Evolutionary conservation across 176 grass and related monocot species (phyloP), one percentile per base, ranked within the genome.

Genomic region (Lolium perenne): DNA sequence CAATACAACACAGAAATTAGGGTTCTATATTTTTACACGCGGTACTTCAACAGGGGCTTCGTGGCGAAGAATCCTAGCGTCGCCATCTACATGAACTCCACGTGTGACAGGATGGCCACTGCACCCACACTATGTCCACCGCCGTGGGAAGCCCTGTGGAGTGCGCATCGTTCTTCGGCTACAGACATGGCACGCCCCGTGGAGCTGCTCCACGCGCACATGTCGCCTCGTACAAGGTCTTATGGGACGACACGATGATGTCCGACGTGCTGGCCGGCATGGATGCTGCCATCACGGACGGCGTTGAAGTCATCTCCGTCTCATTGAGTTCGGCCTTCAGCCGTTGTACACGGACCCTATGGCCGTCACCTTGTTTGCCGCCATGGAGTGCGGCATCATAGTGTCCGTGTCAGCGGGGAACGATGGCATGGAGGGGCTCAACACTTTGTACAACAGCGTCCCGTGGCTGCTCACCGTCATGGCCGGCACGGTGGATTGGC

Each of bases 271-370:
- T 94, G 2, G 92, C 90, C 0, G 88, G 74, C 21, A 90, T 91
- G 35, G 94, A 97, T 57, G 59, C 76, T 29, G 94, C 92, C 0
- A 82, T 94, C n/a, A 47, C 75, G 0, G 91, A 93, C 8, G 89
- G 91, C 32, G 91, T 92, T 4, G 76, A 97, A 11, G 45, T 94
- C 67, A 86, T 97, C 20, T 92, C 92, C 79, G 83, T 97, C 71
- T 94, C 4, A 41, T 29, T 29, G 26, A 29, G 26, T 29, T 29
- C 71, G 4, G 88, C 88, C 21, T 49, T 77, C 49, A 87, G 71
- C 87, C 86, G 18, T 7, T 91, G 7, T 94, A 94, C 58, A 43
- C 59, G 48, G 94, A 94, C 73, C 90, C 85, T 7, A 69, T 88
- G 6, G 85, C 83, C 6, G 62, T 88, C 6, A 86, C 88, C 7